Evolutionary conservation across 306 rosid species (phyloP), one percentile per base, ranked within the genome.

Genomic region (Geum urbanum): DNA sequence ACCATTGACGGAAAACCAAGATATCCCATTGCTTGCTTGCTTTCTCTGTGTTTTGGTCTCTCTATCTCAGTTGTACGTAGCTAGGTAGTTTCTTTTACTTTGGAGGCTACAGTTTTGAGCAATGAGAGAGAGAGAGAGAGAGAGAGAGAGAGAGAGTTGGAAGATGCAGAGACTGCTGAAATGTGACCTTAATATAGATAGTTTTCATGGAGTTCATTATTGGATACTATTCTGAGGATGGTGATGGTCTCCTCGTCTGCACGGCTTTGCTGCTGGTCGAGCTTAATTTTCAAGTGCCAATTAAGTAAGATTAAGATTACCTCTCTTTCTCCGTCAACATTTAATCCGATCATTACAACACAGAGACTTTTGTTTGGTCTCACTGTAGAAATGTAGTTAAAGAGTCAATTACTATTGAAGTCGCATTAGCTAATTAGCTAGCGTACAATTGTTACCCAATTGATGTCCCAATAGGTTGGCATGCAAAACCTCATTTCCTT

Each of bases 201-300:
- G 18, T 59, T 50, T 27, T 67, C 53, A 51, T 39, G 59, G 63
- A 67, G 48, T 45, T 22, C 11, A 5, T 24, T 16, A 3, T 14
- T 32, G 14, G 10, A 63, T 58, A 24, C 56, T 27, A n/a, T 48
- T 74, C n/a, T 18, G 44, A 37, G 20, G 71, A 40, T 54, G 49
- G 64, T 19, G 61, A 72, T 70, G 69, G 71, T 64, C 44, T 57
- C 70, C 50, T 59, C 56, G 84, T 63, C 35, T 47, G 65, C 71
- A 78, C 27, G n/a, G 49, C 69, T 65, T 70, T 57, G 77, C 22
- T 84, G 83, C 74, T 77, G 97, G 96, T 91, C 91, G 69, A 40
- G 86, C 78, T 86, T 81, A 83, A 85, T 81, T 91, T 86, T 91
- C 85, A 92, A 91, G 97, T 91, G 87, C 65, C 67, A 48, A 76